Percentiles rank a stretch among this genome's conserved stretches.
Evolutionary conservation across 495 filamentous ascomycete genomes (phyloP).

Genomic region (Penicillium egyptiacum): DNA sequence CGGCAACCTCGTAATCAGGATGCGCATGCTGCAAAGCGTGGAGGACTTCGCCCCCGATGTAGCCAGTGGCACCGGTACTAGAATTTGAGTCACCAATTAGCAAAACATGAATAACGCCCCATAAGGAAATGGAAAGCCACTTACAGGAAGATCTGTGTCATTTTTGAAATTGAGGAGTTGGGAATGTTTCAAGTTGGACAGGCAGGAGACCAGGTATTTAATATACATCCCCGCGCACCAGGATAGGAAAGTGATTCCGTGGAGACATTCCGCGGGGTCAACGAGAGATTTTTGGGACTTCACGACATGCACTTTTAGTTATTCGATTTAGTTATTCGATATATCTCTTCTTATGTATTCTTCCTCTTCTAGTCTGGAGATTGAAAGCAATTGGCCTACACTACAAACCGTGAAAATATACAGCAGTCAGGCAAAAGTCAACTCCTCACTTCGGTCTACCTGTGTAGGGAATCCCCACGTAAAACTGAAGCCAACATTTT

Average conservation of each 20-base stretch:
- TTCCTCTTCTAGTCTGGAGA: neutral
- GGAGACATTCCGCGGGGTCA: neutral
- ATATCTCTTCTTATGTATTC: neutral
- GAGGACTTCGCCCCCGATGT: constrained; percentile 66
- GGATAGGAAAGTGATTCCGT: constrained; percentile 8
- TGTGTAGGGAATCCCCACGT: neutral
- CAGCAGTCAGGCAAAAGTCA: neutral
- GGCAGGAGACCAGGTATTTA: neutral
- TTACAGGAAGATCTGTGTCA: constrained; percentile 9
- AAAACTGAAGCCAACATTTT: too few species aligned
- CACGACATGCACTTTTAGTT: neutral
- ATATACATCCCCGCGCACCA: constrained; percentile 4
- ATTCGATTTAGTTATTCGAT: neutral
- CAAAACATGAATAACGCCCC: neutral
- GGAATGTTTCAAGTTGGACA: neutral
- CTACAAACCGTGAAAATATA: neutral
- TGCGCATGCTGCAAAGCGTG: constrained; percentile 52
- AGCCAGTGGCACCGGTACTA: constrained; percentile 59
- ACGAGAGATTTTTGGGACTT: neutral
- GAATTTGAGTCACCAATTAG: neutral
- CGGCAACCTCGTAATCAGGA: constrained; percentile 59
- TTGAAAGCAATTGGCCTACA: neutral
- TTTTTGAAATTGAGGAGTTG: neutral
- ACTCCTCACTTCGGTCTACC: neutral
- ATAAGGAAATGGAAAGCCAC: neutral